Conservation (phyloP, 208 protist species). For the Strigomonas culicis region DNA sequence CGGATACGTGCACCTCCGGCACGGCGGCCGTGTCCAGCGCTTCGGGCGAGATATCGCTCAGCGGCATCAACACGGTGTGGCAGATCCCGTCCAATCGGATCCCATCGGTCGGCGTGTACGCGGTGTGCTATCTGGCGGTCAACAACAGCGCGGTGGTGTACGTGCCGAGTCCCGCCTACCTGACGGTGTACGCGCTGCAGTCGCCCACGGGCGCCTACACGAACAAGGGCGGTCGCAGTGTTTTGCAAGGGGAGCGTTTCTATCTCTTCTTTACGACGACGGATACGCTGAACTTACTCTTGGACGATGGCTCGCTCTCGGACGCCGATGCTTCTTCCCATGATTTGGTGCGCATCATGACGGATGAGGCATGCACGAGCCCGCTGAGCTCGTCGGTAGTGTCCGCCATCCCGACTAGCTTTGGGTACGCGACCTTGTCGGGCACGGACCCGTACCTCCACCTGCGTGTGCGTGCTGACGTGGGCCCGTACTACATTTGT, state of each 20-base stretch:
- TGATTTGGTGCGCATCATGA: conserved; percentile 63
- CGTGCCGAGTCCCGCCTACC: conserved; percentile 38
- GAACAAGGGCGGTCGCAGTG: conserved; percentile 28
- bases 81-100: conserved; percentile 36
- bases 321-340: neutral
- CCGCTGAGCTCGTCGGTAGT: conserved; percentile 29
- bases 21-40: conserved; percentile 1
- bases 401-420: conserved; percentile 46
- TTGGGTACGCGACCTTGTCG: conserved; percentile 59
- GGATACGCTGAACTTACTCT: conserved; percentile 49
- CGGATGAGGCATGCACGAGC: conserved; percentile 25
- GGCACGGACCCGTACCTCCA: conserved; percentile 53
- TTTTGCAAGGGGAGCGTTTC: conserved; percentile 67
- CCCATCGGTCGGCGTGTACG: conserved; percentile 38
- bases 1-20: conserved; percentile 11
- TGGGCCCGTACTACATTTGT: conserved; percentile 71
- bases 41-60: conserved; percentile 19
- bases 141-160: conserved; percentile 55
- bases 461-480: conserved; percentile 53
- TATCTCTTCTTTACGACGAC: conserved; percentile 79
- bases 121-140: conserved; percentile 71
- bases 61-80: conserved; percentile 61
- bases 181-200: conserved; percentile 60
- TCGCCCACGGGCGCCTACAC: conserved; percentile 74
- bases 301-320: conserved; percentile 17